A percentile compares a stretch with the other conserved stretches of the same genome.
phyloP scores from a whole-genome alignment of 2,329 filamentous ascomycete genomes.

The Alternaria sp. region DNA sequence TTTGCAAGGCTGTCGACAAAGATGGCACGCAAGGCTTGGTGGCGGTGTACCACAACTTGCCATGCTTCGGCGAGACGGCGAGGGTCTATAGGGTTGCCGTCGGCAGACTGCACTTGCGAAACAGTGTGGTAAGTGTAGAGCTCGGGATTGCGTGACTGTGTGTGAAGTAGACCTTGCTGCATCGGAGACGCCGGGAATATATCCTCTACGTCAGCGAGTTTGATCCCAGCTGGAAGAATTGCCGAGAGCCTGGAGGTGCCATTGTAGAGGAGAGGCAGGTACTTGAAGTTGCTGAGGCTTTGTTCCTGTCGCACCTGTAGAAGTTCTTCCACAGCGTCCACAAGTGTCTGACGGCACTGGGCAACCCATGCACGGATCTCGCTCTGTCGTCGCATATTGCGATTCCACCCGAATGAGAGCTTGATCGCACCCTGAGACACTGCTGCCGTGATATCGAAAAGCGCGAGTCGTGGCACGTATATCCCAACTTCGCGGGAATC shows the following conservation, averaged over 20 bases:
- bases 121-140: conserved; percentile 44
- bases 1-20: conserved; percentile 49
- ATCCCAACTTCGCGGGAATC: conserved; percentile 37
- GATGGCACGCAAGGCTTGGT: conserved; percentile 42
- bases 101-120: conserved; percentile 37
- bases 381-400: conserved; percentile 40
- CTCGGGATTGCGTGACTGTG: conserved; percentile 42
- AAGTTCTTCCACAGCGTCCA: conserved; percentile 43
- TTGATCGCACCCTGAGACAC: conserved; percentile 43
- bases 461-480: conserved; percentile 39
- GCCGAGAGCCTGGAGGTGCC: conserved; percentile 35
- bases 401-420: conserved; percentile 45
- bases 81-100: conserved; percentile 30
- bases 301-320: conserved; percentile 37
- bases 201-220: conserved; percentile 37
- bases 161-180: conserved; percentile 43
- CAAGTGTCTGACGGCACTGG: conserved; percentile 40
- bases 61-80: conserved; percentile 43
- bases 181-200: conserved; percentile 45
- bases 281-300: conserved; percentile 41
- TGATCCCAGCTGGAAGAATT: conserved; percentile 29
- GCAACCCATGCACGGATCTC: conserved; percentile 42
- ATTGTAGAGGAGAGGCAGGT: conserved; percentile 44
- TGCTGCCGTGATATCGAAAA: conserved; percentile 45
- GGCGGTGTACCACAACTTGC: conserved; percentile 48